phyloP scores from a whole-genome alignment of 306 rosid species.

The Cajanus cajan region DNA sequence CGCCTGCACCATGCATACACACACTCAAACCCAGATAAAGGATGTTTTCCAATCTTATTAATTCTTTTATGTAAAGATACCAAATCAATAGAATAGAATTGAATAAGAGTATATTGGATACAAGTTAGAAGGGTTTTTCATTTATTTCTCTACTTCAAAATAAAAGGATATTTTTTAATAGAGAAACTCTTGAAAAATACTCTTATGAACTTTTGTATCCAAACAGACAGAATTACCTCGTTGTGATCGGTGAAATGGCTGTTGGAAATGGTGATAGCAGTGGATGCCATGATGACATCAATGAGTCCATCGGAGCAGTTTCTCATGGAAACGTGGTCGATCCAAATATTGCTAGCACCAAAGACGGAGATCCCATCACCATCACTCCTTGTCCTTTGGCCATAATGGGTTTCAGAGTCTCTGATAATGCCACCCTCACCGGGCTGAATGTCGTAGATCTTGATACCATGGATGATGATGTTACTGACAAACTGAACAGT shows the following conservation, averaged over 20 bases:
- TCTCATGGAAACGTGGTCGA: conserved; percentile 82
- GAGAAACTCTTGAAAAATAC: too few relatives aligned
- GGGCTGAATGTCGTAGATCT: conserved; percentile 43
- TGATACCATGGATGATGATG: conserved; percentile 61
- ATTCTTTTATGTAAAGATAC: too few relatives aligned
- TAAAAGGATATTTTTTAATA: too few relatives aligned
- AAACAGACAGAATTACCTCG: conserved; percentile 45
- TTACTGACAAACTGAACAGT: conserved; percentile 60
- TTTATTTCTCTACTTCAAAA: too few relatives aligned
- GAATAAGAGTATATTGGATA: too few relatives aligned
- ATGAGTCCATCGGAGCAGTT: conserved; percentile 58
- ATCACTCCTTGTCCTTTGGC: conserved; percentile 59
- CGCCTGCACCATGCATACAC: conserved; percentile 42
- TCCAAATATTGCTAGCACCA: conserved; percentile 70
- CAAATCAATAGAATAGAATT: background rate
- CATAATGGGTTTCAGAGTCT: conserved; percentile 53
- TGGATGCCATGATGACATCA: conserved; percentile 76
- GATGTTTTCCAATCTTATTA: background rate
- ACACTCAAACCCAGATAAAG: background rate
- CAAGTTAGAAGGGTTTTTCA: too few relatives aligned
- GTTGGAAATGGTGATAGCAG: conserved; percentile 83
- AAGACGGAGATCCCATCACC: conserved; percentile 87
- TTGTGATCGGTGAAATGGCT: conserved; percentile 72
- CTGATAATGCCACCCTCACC: conserved; percentile 51
- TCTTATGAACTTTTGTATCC: too few relatives aligned